Evolutionary conservation across 2,329 filamentous ascomycete species (phyloP).

Genomic region (Diatrype stigma): DNA sequence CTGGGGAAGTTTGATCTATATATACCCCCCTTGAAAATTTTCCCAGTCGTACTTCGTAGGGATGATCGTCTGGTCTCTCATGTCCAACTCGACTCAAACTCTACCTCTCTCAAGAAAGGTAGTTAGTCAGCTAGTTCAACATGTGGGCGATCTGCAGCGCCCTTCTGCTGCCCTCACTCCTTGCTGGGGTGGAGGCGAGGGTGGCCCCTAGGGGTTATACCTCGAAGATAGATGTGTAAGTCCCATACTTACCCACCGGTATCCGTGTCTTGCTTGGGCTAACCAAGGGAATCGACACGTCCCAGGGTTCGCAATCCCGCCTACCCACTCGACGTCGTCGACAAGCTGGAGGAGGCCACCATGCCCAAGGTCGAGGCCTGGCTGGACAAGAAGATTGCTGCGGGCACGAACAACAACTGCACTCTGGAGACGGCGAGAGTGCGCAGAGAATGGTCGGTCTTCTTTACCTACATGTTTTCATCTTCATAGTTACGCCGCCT

Average conservation of each 20-base stretch:
- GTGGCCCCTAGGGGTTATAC: constrained; percentile 9
- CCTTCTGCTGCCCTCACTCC: constrained; percentile 21
- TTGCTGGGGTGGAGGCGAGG: constrained; percentile 16
- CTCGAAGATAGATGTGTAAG: constrained; percentile 21
- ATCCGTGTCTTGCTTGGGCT: constrained; percentile 1
- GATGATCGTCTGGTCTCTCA: constrained; percentile 4
- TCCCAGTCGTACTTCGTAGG: constrained; percentile 2
- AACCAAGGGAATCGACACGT: constrained; percentile 2
- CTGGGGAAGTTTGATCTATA: constrained; percentile 17
- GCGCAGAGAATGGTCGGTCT: constrained; percentile 25
- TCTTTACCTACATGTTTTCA: too few species aligned
- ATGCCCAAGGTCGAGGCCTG: constrained; percentile 25
- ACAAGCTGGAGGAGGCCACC: constrained; percentile 23
- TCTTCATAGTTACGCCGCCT: background rate
- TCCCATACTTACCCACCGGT: background rate
- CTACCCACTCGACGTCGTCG: constrained; percentile 27
- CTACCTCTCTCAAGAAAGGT: constrained; percentile 6
- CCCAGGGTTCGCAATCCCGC: constrained; percentile 20
- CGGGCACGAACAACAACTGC: constrained; percentile 21
- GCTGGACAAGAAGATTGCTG: constrained; percentile 17
- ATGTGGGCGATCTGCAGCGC: constrained; percentile 17
- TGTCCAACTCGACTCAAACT: constrained; percentile 6
- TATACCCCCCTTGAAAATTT: constrained; percentile 14
- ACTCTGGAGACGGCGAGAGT: constrained; percentile 24
- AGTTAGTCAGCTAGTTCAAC: constrained; percentile 12